These are phyloP conservation scores for Debaryomyces robertsiae DNA, from an alignment of 1,139 yeast genomes.

Conservation along the genomic window DNA sequence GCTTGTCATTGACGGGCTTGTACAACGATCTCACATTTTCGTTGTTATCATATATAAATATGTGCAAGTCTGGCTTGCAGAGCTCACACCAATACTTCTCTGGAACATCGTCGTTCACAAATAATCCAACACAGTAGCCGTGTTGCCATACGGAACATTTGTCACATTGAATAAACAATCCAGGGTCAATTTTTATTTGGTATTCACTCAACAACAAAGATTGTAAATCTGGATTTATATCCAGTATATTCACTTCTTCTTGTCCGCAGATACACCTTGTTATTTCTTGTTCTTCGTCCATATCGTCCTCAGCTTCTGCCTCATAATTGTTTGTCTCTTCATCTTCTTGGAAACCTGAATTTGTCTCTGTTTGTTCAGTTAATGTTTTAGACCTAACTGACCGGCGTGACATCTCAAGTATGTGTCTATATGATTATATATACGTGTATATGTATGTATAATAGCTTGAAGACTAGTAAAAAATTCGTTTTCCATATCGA, in stretches of 20 bases:
- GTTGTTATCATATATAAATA: slow-evolving; percentile 39
- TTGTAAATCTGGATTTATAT: slow-evolving; percentile 42
- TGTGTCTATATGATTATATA: not conserved
- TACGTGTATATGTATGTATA: not conserved
- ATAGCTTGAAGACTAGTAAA: too few relatives aligned
- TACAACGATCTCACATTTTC: slow-evolving; percentile 48
- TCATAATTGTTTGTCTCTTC: slow-evolving; percentile 25
- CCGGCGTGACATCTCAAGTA: slow-evolving; percentile 31
- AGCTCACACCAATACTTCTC: slow-evolving; percentile 92
- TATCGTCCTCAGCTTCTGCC: slow-evolving; percentile 29
- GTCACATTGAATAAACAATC: slow-evolving; percentile 87
- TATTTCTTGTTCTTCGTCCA: slow-evolving; percentile 64
- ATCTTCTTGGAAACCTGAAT: slow-evolving; percentile 19
- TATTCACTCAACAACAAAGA: slow-evolving; percentile 50
- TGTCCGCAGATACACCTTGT: slow-evolving; percentile 90
- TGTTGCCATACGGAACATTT: slow-evolving; percentile 96
- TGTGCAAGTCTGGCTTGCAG: slow-evolving; percentile 83
- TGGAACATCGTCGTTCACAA: slow-evolving; percentile 73
- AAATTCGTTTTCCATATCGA: too few relatives aligned
- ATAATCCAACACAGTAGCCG: slow-evolving; percentile 89
- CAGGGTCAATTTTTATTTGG: slow-evolving; percentile 71
- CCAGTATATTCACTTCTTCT: slow-evolving; percentile 56
- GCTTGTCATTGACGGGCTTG: slow-evolving; percentile 48
- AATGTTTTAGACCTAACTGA: slow-evolving; percentile 29
- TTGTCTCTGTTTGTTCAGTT: slow-evolving; percentile 17